Base-by-base conservation (phyloP, 345 rosid genomes). In the Arabis alpina region DNA sequence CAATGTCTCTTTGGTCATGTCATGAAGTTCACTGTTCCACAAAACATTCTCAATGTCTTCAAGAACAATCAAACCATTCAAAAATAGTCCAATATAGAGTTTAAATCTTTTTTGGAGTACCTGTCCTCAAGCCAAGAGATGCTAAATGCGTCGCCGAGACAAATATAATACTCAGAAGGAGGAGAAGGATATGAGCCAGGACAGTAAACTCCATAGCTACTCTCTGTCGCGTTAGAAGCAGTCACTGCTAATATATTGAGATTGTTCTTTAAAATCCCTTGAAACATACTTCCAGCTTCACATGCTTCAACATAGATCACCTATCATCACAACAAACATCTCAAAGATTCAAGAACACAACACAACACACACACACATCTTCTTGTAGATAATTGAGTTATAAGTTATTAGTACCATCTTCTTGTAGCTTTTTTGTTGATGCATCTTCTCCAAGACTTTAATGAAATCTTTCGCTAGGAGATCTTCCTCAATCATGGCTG, bases 111-210 rank as follows among this genome's bases (percentile, higher is more conserved):
- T 37, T 39, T 27, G 5, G n/a, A 37, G 50, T 54, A 89, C 96
- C 96, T 79, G 80, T 90, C 93, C 71, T 90, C 96, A 81, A 88
- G 60, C 96, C 96, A 90, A 57, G 96, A 79, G 68, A 88, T 52
- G 72, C 96, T 90, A 58, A 86, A 90, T 23, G 70, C 4, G 36
- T 90, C 96, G 14, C 94, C 96, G 23, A 90, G 80, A 69, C 96
- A 90, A 59, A 79, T 69, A 8, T 2, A 27, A 41, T 64, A 83
- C n/a, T 75, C 70, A 7, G 73, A 5, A 37, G 80, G 58, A 8
- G 81, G 16, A 40, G 34, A 0, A 59, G 85, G 77, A 58, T 61
- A 48, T 14, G 3, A 9, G 5, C 1, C 39, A 75, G 3, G 75
- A 66, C 94, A 88, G 43, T 88, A 90, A 12, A 45, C n/a, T 10